phyloP scores from a whole-genome alignment of 805 yeast species.

The Metschnikowia kofuensis region DNA sequence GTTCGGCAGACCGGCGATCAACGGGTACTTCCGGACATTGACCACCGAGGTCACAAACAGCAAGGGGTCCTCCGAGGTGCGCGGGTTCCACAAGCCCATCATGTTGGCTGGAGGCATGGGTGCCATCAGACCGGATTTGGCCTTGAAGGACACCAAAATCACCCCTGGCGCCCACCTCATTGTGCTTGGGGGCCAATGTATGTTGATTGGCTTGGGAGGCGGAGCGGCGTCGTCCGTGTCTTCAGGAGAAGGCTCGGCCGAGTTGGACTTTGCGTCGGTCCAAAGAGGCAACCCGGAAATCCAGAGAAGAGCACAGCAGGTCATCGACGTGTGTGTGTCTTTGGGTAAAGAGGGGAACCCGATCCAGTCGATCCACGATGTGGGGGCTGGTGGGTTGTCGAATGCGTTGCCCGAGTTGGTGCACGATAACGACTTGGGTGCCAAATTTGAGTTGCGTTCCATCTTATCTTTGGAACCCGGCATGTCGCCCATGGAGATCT shows the following conservation, averaged over 20 bases:
- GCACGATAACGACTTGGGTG: constrained; percentile 96
- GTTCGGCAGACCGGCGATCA: constrained; percentile 96
- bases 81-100: constrained; percentile 98
- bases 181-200: constrained; percentile 95
- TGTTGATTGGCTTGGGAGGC: constrained; percentile 98
- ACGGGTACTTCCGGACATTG: constrained; percentile 94
- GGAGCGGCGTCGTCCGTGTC: constrained; percentile 98
- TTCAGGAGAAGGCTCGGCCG: constrained; percentile 96
- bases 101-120: constrained; percentile 99
- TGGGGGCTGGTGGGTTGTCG: constrained; percentile 98
- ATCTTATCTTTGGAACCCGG: constrained; percentile 91
- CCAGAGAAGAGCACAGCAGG: constrained; percentile 99
- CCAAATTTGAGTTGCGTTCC: constrained; percentile 84
- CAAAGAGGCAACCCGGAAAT: constrained; percentile 99
- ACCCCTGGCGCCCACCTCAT: constrained; percentile 90
- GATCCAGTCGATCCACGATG: constrained; percentile 95
- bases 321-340: constrained; percentile 89
- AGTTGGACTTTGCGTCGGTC: constrained; percentile 95
- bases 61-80: constrained; percentile 64
- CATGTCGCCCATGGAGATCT: constrained; percentile 99
- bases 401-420: constrained; percentile 97
- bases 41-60: constrained; percentile 70
- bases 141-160: constrained; percentile 81
- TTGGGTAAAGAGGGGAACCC: constrained; percentile 66
- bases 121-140: constrained; percentile 88